A percentile compares a stretch with the other conserved stretches of the same genome.
Conservation (phyloP, 2,329 filamentous ascomycete genomes). For the Botrytis galanthina region DNA sequence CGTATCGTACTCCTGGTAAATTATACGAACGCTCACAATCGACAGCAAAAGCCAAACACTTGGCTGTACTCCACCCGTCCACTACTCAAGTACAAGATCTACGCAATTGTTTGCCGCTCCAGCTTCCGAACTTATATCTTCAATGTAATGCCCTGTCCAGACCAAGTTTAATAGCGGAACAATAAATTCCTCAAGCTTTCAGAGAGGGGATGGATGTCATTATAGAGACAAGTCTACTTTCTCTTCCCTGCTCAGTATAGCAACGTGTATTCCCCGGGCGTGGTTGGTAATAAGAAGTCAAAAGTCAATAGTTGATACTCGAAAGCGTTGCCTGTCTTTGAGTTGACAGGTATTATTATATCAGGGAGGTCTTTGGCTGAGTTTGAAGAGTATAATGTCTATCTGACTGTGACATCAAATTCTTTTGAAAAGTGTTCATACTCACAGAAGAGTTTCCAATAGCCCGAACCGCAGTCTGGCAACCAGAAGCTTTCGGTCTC, state of each 20-base stretch:
- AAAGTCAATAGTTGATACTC: background rate
- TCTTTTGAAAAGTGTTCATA: background rate
- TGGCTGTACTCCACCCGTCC: background rate
- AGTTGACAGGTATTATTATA: background rate
- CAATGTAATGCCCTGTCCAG: background rate
- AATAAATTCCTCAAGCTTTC: background rate
- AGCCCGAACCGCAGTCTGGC: background rate
- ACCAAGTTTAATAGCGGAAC: background rate
- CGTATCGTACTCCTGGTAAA: background rate
- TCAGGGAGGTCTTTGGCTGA: background rate
- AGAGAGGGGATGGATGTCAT: background rate
- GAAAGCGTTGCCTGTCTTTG: background rate
- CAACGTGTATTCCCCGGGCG: background rate
- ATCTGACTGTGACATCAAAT: background rate
- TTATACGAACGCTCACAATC: background rate
- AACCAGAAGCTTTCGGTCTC: background rate
- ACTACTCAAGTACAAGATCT: background rate
- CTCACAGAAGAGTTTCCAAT: too few species aligned
- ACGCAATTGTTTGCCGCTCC: background rate
- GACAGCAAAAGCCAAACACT: background rate
- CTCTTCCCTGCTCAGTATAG: background rate
- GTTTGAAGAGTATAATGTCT: background rate
- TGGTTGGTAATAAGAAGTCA: background rate
- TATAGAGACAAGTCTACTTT: background rate
- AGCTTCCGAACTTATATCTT: background rate